Percentiles rank a stretch among this genome's conserved stretches.
These are phyloP conservation scores for Tuber magnatum DNA, from an alignment of 495 filamentous ascomycete species.

Conservation along the genomic window DNA sequence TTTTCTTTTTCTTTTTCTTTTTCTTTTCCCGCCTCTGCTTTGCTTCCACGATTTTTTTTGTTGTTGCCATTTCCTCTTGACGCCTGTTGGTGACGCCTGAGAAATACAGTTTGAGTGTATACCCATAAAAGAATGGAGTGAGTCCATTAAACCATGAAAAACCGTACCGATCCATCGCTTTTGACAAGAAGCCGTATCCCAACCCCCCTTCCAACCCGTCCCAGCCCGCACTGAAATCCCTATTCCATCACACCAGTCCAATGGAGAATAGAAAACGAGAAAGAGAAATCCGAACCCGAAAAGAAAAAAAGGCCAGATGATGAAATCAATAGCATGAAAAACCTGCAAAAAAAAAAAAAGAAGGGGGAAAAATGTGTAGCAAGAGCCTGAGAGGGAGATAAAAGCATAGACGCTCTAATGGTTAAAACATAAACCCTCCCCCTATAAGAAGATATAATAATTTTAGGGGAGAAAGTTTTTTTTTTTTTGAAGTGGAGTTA, in stretches of 20 bases:
- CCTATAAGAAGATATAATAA: slow-evolving; percentile 20
- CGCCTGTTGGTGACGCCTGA: neutral
- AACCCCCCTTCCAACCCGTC: neutral
- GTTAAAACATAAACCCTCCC: slow-evolving; percentile 17
- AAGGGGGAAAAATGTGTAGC: slow-evolving; percentile 26
- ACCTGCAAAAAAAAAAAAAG: slow-evolving; percentile 21
- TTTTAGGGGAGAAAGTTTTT: slow-evolving; percentile 16
- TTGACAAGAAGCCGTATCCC: neutral
- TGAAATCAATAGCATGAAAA: slow-evolving; percentile 37
- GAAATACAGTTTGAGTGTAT: slow-evolving; percentile 2
- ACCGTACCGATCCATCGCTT: neutral
- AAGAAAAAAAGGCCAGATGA: slow-evolving; percentile 39
- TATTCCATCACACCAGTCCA: neutral
- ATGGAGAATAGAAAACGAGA: neutral
- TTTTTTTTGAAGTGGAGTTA: slow-evolving; percentile 27
- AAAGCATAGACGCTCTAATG: slow-evolving; percentile 29
- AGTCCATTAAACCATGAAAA: slow-evolving; percentile 1
- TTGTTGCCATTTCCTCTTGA: neutral
- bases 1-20: neutral
- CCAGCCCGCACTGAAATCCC: neutral
- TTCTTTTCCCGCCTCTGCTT: neutral
- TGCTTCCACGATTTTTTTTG: neutral
- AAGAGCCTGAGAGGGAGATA: slow-evolving; percentile 23
- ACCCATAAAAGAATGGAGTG: slow-evolving; percentile 1
- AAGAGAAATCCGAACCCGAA: slow-evolving; percentile 35